Evolutionary conservation across 108 stramenopile genomes (phyloP), one percentile per base, ranked within the genome.

Genomic region (Aurantiochytrium sp.): DNA sequence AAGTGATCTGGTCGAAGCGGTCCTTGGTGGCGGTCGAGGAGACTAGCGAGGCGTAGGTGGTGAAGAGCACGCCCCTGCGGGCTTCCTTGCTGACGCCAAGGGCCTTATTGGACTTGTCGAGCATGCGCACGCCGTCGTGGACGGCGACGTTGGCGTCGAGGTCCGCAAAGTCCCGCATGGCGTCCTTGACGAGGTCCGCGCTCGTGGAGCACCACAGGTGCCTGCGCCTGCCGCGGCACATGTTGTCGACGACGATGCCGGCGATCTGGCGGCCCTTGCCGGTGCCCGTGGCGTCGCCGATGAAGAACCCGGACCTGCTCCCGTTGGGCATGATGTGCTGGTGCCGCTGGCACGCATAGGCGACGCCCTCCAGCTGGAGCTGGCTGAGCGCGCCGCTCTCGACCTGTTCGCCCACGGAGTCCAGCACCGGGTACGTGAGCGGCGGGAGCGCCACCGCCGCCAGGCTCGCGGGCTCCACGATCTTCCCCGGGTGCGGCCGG

Each of bases 211-310:
- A 55, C 94, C 94, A 95, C 12, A 95, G 86, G 87, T 95, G 94
- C 15, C 92, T 85, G 15, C 81, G 69, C 2, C 89, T 68, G 12
- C 92, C 92, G 21, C 94, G 92, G 10, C 87, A 69, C 21, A 94
- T 53, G 21, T 87, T 55, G 52, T 94, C 93, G 30, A 89, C 55
- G 4, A 95, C 39, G 41, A 91, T 89, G 4, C 92, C 92, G n/a
- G 93, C 73, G 69, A 94, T 93, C 86, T 94, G 94, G 0, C 94
- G 68, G 34, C 94, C 94, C 86, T 96, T 96, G 37, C 96, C 96
- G 36, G 95, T 93, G 12, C 96, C 96, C 5, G 96, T 95, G 34
- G 95, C 96, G 89, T 96, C 96, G 68, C 95, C 96, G 22, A 96
- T 73, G 91, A 96, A 95, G 87, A 96, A 96, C 19, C 96, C 96